Evolutionary conservation across 1,139 yeast species (phyloP), one percentile per base, ranked within the genome.

Genomic region (Sugiyamaella castrensis): DNA sequence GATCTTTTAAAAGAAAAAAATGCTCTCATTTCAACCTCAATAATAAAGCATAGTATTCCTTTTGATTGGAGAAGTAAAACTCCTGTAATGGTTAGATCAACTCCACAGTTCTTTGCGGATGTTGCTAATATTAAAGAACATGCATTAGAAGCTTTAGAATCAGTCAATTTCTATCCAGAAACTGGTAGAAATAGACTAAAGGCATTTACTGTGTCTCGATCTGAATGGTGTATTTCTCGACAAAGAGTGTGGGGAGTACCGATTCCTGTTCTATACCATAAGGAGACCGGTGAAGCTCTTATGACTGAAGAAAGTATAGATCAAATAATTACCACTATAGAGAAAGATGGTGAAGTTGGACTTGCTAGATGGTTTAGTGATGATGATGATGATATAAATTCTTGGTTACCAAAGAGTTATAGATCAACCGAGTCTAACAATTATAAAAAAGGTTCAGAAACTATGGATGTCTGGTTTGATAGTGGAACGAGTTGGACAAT

Each of bases 221-320:
- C 82, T 53, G 98, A 92, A 64, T 92, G 99, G 99, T 92, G 99
- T 68, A 89, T 92, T 43, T 91, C 98, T 0, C 77, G 99, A 59
- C 99, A 92, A 67, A 79, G 99, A 57, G 77, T 81, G n/a, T 92
- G 99, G 99, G 99, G 99, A 42, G 98, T 92, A 35, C 98, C 98
- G 1, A 85, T 92, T 39, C 98, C 98, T 0, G 92, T 87, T 0
- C 70, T 92, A 4, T 87, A 85, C 65, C 69, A 80, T 53, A 76
- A 75, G 46, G 73, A 72, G 13, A 79, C 84, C 1, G 80, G 77
- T 12, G 80, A 77, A 49, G 83, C 89, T 1, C 56, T 86, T 13
- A 68, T 80, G 59, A 81, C 78, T 40, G 70, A 73, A 15, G 73
- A 68, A 15, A 69, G 77, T 1, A 76, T 87, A n/a, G 72, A 70